phyloP scores from a whole-genome alignment of 768 basidiomycete genomes.

The Pulveroboletus frians region DNA sequence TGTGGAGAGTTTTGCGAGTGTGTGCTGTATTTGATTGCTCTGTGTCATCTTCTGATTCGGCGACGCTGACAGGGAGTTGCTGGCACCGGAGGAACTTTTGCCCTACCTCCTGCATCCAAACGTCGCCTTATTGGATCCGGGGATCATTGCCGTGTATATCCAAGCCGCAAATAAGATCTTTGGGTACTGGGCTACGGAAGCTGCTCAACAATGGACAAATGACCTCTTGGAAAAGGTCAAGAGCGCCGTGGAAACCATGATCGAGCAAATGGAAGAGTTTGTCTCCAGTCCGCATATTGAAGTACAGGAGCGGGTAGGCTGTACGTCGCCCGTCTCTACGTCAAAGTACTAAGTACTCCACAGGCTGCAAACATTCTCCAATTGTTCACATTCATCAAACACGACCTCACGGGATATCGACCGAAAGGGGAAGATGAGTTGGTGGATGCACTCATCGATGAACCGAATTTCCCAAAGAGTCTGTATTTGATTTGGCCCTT shows the following conservation, averaged over 20 bases:
- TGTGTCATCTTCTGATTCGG: neutral
- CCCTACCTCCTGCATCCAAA: conserved; percentile 62
- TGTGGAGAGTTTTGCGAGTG: conserved; percentile 93
- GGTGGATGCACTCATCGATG: conserved; percentile 31
- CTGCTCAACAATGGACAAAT: conserved; percentile 73
- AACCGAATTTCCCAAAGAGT: conserved; percentile 77
- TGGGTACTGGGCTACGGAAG: conserved; percentile 73
- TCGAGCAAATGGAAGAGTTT: conserved; percentile 55
- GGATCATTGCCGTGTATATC: conserved; percentile 73
- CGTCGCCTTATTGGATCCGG: conserved; percentile 51
- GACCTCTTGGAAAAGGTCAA: conserved; percentile 64
- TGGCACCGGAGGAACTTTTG: conserved; percentile 70
- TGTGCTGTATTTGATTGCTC: conserved; percentile 23
- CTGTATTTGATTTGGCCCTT: conserved; percentile 81
- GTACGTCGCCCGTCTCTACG: neutral
- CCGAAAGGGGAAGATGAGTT: conserved; percentile 37
- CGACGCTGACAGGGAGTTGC: conserved; percentile 53
- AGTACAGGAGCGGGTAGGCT: conserved; percentile 83
- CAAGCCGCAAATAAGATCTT: conserved; percentile 85
- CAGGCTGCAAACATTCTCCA: conserved; percentile 81
- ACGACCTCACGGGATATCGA: conserved; percentile 58
- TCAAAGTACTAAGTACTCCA: conserved; percentile 1
- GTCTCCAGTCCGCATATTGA: conserved; percentile 67
- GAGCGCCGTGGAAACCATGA: conserved; percentile 55
- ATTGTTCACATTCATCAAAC: conserved; percentile 68